phyloP scores from a whole-genome alignment of 306 rosid species.

The Vicia sativa region DNA sequence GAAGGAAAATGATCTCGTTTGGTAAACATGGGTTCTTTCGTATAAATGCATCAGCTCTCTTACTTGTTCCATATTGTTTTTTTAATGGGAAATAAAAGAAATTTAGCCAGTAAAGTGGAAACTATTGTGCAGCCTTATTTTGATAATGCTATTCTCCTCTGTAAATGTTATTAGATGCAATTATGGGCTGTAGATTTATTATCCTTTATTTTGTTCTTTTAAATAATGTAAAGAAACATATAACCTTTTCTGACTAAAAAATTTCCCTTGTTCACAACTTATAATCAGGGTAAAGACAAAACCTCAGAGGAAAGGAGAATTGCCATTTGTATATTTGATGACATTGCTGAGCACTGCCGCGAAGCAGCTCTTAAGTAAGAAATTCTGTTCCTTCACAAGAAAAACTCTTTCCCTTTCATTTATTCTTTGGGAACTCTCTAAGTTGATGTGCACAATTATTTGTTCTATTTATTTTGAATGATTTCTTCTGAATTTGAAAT shows the following conservation, averaged over 20 bases:
- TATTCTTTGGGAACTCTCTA: slow-evolving; percentile 16
- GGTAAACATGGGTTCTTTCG: neutral
- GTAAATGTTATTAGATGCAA: neutral
- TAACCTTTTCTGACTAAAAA: neutral
- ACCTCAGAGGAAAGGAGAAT: slow-evolving; percentile 96
- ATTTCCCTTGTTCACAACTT: slow-evolving; percentile 24
- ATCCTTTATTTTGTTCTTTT: neutral
- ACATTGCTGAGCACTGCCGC: slow-evolving; percentile 91
- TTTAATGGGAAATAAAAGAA: neutral
- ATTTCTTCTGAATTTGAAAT: slow-evolving; percentile 33
- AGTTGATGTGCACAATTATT: neutral
- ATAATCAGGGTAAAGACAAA: slow-evolving; percentile 86
- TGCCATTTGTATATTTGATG: slow-evolving; percentile 93
- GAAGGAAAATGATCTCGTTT: neutral
- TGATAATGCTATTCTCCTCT: neutral
- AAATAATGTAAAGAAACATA: slow-evolving; percentile 3
- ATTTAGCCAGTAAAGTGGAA: neutral
- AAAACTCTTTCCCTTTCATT: neutral
- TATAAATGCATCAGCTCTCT: slow-evolving; percentile 2
- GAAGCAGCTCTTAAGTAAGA: slow-evolving; percentile 90
- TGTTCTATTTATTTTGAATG: slow-evolving; percentile 15
- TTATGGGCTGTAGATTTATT: neutral
- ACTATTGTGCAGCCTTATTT: slow-evolving; percentile 1
- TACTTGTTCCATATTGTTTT: neutral
- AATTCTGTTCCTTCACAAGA: slow-evolving; percentile 8